Evolutionary conservation across 169 alveolate genomes (phyloP).

Genomic region (Cryptosporidium canis): DNA sequence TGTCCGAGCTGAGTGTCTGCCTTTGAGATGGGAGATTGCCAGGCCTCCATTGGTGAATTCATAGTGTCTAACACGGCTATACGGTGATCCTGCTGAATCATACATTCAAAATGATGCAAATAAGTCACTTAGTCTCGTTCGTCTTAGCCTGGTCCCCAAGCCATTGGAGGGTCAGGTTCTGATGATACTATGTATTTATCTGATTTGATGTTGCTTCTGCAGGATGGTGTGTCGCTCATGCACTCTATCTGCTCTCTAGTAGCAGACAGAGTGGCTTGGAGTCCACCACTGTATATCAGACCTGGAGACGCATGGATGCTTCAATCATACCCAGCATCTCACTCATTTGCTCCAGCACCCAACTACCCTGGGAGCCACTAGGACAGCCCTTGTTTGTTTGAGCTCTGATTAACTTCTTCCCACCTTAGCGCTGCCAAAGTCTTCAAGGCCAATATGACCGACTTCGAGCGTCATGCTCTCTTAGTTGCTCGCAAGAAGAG

Average conservation of each 20-base stretch:
- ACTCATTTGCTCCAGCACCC: background rate
- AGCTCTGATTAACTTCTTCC: background rate
- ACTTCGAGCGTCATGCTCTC: constrained; percentile 88
- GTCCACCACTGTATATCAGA: background rate
- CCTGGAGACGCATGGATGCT: background rate
- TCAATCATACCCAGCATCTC: background rate
- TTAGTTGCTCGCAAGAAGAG: constrained; percentile 78
- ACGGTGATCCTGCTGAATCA: background rate
- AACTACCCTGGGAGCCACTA: background rate
- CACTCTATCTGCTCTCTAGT: background rate
- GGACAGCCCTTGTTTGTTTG: background rate
- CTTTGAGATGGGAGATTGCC: too few relatives aligned
- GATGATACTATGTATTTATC: constrained; percentile 45
- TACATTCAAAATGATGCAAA: constrained; percentile 34
- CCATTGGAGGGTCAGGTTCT: background rate
- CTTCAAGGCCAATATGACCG: constrained; percentile 81
- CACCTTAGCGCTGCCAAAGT: constrained; percentile 58
- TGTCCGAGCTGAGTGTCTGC: too few relatives aligned
- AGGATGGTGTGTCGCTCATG: background rate
- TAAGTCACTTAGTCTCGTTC: constrained; percentile 66
- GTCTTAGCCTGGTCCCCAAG: constrained; percentile 27
- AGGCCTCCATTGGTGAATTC: too few relatives aligned
- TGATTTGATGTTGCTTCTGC: constrained; percentile 7
- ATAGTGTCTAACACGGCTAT: too few relatives aligned
- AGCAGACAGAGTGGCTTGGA: background rate